A percentile compares a stretch with the other conserved stretches of the same genome.
phyloP scores from a whole-genome alignment of 2,329 filamentous ascomycete genomes.

The Aphanocladium album region DNA sequence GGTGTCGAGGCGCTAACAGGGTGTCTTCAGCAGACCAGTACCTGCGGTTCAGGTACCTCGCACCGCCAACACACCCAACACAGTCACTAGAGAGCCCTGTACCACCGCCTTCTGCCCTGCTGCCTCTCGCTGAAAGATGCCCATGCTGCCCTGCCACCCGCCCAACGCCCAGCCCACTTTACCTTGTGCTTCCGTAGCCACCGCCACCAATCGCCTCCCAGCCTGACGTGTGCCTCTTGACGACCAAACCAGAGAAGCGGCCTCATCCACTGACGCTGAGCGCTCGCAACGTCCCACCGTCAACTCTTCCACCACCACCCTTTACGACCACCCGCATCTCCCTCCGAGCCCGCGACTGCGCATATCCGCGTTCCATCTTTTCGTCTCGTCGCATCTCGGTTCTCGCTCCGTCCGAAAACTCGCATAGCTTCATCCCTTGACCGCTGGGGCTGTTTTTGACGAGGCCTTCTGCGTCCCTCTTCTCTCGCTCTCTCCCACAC shows the following conservation, averaged over 20 bases:
- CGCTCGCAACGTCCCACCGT: slow-evolving; percentile 10
- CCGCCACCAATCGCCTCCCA: slow-evolving; percentile 10
- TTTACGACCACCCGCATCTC: not conserved
- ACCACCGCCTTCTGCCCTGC: not conserved
- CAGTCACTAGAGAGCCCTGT: not conserved
- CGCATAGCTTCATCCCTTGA: not conserved
- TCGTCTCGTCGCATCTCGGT: not conserved
- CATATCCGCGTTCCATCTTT: not conserved
- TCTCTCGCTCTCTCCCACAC: slow-evolving; percentile 17
- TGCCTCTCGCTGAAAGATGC: not conserved
- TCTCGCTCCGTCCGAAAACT: not conserved
- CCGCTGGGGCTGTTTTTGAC: not conserved
- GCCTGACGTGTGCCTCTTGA: slow-evolving; percentile 9
- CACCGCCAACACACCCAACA: not conserved
- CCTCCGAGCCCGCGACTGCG: not conserved
- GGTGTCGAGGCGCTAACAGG: not conserved
- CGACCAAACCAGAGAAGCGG: slow-evolving; percentile 1
- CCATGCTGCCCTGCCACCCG: not conserved
- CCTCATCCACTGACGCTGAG: slow-evolving; percentile 7
- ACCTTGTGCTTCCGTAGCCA: not conserved
- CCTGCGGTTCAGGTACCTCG: not conserved
- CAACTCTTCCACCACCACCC: slow-evolving; percentile 2
- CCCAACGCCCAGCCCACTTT: slow-evolving; percentile 2
- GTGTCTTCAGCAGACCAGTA: not conserved
- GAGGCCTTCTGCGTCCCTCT: slow-evolving; percentile 6